A percentile compares a stretch with the other conserved stretches of the same genome.
phyloP scores from a whole-genome alignment of 140 eudicot species.

The Cichorium intybus region DNA sequence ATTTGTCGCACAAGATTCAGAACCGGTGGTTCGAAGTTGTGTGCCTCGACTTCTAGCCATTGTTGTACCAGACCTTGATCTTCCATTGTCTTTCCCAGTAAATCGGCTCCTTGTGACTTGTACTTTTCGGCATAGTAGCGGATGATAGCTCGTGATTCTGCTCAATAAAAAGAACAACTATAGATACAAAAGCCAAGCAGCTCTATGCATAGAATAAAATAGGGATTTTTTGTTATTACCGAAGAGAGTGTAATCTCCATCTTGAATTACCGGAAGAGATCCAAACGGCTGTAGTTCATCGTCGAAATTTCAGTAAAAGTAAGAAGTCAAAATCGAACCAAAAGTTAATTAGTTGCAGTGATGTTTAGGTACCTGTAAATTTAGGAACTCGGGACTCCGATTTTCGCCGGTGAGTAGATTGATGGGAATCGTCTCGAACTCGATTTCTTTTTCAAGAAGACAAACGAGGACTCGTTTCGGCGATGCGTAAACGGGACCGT shows the following conservation, averaged over 20 bases:
- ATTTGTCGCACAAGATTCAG: conserved; percentile 32
- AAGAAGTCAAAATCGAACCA: background rate
- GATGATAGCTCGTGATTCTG: conserved; percentile 55
- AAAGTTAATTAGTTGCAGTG: background rate
- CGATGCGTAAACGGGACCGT: conserved; percentile 44
- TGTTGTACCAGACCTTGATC: conserved; percentile 47
- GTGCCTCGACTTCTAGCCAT: conserved; percentile 57
- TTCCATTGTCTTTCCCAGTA: conserved; percentile 48
- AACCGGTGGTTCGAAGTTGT: conserved; percentile 44
- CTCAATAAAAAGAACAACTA: background rate
- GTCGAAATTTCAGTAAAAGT: background rate
- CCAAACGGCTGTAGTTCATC: conserved; percentile 48
- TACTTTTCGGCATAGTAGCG: conserved; percentile 51
- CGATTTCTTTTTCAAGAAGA: conserved; percentile 41
- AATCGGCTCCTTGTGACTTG: conserved; percentile 49
- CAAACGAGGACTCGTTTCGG: conserved; percentile 47
- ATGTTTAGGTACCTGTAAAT: conserved; percentile 31
- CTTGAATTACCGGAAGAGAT: conserved; percentile 51
- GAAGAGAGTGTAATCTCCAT: conserved; percentile 48
- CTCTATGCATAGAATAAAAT: too few relatives aligned
- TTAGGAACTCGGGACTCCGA: conserved; percentile 32
- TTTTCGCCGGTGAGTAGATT: conserved; percentile 34
- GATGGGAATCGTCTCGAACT: conserved; percentile 40
- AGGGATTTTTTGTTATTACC: conserved; percentile 20
- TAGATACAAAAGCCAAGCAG: too few relatives aligned